Evolutionary conservation across 2,329 filamentous ascomycete genomes (phyloP).

Genomic region (Alternaria atra): DNA sequence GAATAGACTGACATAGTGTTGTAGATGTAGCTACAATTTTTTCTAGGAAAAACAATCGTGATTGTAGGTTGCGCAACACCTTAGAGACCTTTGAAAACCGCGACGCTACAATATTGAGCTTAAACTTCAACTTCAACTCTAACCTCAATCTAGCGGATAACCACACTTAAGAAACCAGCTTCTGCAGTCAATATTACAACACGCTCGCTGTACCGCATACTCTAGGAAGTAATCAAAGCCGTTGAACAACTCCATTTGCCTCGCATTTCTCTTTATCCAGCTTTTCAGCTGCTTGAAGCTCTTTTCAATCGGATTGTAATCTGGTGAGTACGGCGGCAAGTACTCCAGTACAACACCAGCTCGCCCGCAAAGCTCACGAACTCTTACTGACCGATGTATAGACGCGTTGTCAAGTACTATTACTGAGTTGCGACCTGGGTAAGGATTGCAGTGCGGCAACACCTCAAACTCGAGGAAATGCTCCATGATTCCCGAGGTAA

Average conservation of each 20-base stretch:
- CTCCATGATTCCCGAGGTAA: conserved; percentile 6
- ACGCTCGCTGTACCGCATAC: too few relatives aligned
- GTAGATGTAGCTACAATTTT: too few relatives aligned
- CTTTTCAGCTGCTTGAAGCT: conserved; percentile 19
- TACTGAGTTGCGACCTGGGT: neutral
- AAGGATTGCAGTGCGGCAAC: neutral
- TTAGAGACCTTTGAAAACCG: too few relatives aligned
- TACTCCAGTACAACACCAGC: conserved; percentile 13
- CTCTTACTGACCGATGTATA: neutral
- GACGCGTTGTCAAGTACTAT: neutral
- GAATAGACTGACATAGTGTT: too few relatives aligned
- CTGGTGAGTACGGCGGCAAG: conserved; percentile 19
- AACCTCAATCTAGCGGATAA: too few relatives aligned
- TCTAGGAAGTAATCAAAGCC: too few relatives aligned
- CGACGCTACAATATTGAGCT: too few relatives aligned
- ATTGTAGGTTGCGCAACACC: too few relatives aligned
- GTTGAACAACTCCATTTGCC: too few relatives aligned
- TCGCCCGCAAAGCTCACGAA: neutral
- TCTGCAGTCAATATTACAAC: neutral
- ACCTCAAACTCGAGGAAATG: conserved; percentile 5
- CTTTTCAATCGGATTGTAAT: conserved; percentile 23
- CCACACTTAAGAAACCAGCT: too few relatives aligned
- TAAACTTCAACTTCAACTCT: too few relatives aligned
- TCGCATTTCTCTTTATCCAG: neutral
- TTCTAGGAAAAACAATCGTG: too few relatives aligned